A percentile compares a stretch with the other conserved stretches of the same genome.
Conservation (phyloP, 2,329 filamentous ascomycete genomes). For the Trichoderma brevicompactum region DNA sequence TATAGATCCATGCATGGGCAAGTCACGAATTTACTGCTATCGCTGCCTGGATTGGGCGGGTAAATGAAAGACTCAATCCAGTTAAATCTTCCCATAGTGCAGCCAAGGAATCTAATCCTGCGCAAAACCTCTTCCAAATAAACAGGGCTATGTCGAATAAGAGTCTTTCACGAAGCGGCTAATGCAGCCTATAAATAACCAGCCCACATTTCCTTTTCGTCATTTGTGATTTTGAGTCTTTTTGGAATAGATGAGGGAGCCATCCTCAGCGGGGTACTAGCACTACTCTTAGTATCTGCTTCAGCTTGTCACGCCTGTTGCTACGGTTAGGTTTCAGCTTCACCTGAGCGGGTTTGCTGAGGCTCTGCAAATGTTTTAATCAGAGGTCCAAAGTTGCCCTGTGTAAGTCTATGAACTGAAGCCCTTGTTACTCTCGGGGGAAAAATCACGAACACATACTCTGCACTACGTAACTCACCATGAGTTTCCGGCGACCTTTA, state of each 20-base stretch:
- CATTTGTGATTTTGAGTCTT: slow-evolving; percentile 12
- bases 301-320: not conserved
- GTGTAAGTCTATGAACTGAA: not conserved
- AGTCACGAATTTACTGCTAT: not conserved
- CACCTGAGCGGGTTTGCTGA: not conserved
- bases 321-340: not conserved
- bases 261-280: slow-evolving; percentile 12
- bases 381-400: not conserved
- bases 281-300: not conserved
- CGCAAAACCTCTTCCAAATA: not conserved
- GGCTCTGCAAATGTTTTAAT: not conserved
- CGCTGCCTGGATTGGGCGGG: not conserved
- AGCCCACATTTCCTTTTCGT: slow-evolving; percentile 17
- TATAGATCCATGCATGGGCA: slow-evolving; percentile 2
- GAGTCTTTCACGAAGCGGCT: not conserved
- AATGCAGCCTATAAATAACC: slow-evolving; percentile 11
- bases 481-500: slow-evolving; percentile 6
- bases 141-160: slow-evolving; percentile 2
- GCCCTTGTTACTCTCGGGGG: not conserved
- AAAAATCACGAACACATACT: not conserved
- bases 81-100: not conserved
- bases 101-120: slow-evolving; percentile 1
- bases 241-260: slow-evolving; percentile 6
- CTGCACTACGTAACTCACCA: not conserved
- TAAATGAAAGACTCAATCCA: not conserved